Conservation (phyloP, 1,284 basidiomycete genomes). For the Sporisorium scitamineum region DNA sequence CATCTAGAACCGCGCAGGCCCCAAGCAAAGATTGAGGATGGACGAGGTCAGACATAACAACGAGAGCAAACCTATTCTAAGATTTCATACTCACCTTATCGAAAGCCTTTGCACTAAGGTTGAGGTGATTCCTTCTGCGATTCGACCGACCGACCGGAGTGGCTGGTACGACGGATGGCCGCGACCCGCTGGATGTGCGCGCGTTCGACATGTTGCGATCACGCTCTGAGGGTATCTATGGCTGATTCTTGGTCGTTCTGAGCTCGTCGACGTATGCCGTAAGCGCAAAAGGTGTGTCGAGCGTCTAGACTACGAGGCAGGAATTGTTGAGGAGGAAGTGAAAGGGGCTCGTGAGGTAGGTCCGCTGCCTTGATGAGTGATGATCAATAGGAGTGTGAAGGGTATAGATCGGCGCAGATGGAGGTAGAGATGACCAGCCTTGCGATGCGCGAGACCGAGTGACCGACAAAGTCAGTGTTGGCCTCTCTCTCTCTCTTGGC, state of each 20-base stretch:
- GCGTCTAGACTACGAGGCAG: conserved; percentile 1
- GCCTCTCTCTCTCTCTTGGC: conserved; percentile 13
- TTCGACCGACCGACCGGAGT: conserved; percentile 48
- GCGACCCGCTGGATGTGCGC: conserved; percentile 39
- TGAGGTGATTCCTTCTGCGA: conserved; percentile 51
- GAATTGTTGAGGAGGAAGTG: too few species aligned
- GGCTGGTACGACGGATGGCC: conserved; percentile 45
- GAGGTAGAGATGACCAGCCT: conserved; percentile 1
- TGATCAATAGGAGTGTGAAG: background rate
- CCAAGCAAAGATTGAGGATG: too few species aligned
- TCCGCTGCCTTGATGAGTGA: too few species aligned
- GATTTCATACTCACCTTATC: too few species aligned
- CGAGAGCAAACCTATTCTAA: too few species aligned
- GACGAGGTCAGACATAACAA: too few species aligned
- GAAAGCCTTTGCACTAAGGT: conserved; percentile 60
- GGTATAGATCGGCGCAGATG: background rate
- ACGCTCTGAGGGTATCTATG: background rate
- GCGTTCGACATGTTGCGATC: conserved; percentile 29
- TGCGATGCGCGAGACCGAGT: background rate
- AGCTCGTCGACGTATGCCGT: background rate
- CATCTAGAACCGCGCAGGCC: too few species aligned
- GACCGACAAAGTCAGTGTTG: conserved; percentile 30
- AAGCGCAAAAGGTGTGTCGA: background rate
- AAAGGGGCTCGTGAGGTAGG: too few species aligned
- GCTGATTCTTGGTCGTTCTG: background rate